phyloP scores from a whole-genome alignment of 441 rosid species.

The Hura crepitans region DNA sequence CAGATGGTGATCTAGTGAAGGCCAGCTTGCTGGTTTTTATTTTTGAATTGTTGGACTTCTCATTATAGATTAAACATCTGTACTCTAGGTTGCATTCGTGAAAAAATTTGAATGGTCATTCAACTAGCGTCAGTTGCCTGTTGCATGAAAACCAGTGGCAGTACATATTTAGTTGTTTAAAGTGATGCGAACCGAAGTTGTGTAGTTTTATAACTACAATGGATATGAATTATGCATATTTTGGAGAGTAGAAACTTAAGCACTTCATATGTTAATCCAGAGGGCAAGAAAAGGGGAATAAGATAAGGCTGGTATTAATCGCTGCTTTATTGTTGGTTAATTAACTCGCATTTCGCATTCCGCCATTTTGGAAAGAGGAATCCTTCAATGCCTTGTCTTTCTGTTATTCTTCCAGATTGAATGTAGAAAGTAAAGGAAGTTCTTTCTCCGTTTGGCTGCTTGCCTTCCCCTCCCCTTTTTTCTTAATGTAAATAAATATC shows the following conservation, averaged over 20 bases:
- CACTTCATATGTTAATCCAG: neutral
- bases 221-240: neutral
- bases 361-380: conserved; percentile 9
- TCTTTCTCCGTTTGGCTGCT: neutral
- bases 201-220: neutral
- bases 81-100: neutral
- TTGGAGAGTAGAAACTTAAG: neutral
- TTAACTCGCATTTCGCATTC: neutral
- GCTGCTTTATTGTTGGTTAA: neutral
- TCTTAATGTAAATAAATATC: neutral
- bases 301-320: neutral
- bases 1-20: neutral
- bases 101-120: neutral
- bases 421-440: neutral
- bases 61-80: neutral
- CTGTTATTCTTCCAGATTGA: conserved; percentile 3
- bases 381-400: conserved; percentile 10
- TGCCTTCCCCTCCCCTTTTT: neutral
- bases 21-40: neutral
- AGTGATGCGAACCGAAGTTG: neutral
- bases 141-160: neutral
- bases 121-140: neutral
- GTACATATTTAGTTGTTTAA: too few species aligned
- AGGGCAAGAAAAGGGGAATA: neutral
- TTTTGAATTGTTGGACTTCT: conserved; percentile 1